Evolutionary conservation across 495 filamentous ascomycete genomes (phyloP), one percentile per base, ranked within the genome.

Genomic region (Apodospora peruviana): DNA sequence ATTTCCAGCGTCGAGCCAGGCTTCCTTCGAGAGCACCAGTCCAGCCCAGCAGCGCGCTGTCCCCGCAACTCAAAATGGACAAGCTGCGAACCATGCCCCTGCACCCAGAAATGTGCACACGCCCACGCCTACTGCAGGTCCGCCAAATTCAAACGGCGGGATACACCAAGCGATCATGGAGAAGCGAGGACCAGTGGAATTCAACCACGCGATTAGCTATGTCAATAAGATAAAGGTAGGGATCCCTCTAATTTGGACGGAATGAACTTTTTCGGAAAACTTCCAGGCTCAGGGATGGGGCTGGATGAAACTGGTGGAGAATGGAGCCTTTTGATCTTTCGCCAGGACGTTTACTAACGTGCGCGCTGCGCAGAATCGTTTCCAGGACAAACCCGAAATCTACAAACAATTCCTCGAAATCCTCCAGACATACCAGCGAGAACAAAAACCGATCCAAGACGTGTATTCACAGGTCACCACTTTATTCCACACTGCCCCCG

Each of bases 401-500:
- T 99, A 99, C 73, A 99, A 99, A 60, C 90, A 97, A 59, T 99
- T 99, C 62, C 79, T 99, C 7, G 94, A 99, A 63, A 99, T 99
- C 22, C 72, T 99, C 37, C 94, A 99, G 66, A 99, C 94, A 1
- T 99, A 99, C 61, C 94, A 99, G 66, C 81, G 94, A 45, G 94
- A 99, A 58, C 94, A 91, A 32, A 97, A 96, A 64, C 94, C 94
- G 0, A 99, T 99, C 20, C 90, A 95, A 62, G 94, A 99, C 70
- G 94, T 99, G 5, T 97, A 99, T 59, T 86, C 88, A 2, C 94
- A 99, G 69, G 94, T 99, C 21, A 99, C 94, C 16, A 85, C 85
- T 48, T 75, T 99, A 2, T 99, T 99, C 68, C 87, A 85, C 59
- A 81, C 85, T 14, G 94, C 94, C 0, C 93, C 90, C n/a, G 94